Evolutionary conservation across 2,329 filamentous ascomycete species (phyloP), one percentile per base, ranked within the genome.

Genomic region (Hirsutella rhossiliensis): DNA sequence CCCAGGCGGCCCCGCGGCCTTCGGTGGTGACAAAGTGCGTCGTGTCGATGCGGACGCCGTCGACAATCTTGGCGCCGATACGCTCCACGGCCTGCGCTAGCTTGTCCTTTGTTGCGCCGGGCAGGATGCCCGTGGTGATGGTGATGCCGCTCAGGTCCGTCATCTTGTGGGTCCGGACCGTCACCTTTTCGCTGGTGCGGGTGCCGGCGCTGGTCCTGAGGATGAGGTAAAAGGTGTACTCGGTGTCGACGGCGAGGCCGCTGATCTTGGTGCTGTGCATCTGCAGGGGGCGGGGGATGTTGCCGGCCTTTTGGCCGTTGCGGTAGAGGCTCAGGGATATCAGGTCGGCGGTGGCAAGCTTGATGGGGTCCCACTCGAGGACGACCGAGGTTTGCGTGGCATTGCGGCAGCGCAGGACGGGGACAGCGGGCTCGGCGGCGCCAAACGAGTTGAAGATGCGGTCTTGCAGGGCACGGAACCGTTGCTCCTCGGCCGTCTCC

Each of bases 11-110:
- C 29, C 92, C 92, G 45, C 89, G 73, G 28, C 89, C 89, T 62
- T 98, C 92, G 11, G 87, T 94, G 50, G 90, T 97, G 47, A 98
- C 87, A 61, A 98, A 98, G 65, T 98, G 92, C 15, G 92, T 98
- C 1, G 92, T 98, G 62, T 98, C 92, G 58, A 98, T 97, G 56
- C 90, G 78, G 42, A 97, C 88, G 12, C 77, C 77, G 54, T 96
- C 90, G 45, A 87, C 84, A 50, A 97, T 72, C 71, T 92, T 95
- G 48, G 87, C 92, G 41, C 92, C 92, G 54, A 98, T 94, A 52
- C 87, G 76, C 57, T 92, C 82, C 31, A 96, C 78, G 2, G 89
- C 87, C 39, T 73, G 73, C 40, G 75, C 72, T 18, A 98, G 74
- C 48, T 75, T 80, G 52, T 94, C 87, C 58, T 79, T 80, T 44